Percentiles rank a stretch among this genome's conserved stretches.
Evolutionary conservation across 305 asterid species (phyloP).

Genomic region (Fraxinus xanthoxyloides): DNA sequence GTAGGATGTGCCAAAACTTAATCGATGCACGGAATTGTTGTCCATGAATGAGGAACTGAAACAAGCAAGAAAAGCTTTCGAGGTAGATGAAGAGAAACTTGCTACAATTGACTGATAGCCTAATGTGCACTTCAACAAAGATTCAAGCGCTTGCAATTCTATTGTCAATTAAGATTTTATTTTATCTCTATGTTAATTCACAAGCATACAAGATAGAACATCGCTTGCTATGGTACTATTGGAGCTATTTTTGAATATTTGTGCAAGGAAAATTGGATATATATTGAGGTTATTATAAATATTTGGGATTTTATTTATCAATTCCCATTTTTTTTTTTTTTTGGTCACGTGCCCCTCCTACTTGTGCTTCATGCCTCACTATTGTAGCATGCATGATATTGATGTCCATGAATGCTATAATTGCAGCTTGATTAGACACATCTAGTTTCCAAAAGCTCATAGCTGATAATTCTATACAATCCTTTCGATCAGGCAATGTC

Average conservation of each 20-base stretch:
- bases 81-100: conserved; percentile 83
- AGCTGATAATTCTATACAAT: not conserved
- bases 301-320: not conserved
- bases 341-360: not conserved
- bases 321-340: not conserved
- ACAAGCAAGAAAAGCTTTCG: conserved; percentile 88
- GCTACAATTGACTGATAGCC: conserved; percentile 51
- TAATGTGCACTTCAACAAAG: not conserved
- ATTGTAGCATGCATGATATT: not conserved
- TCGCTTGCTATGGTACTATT: not conserved
- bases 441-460: not conserved
- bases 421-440: not conserved
- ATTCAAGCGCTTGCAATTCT: not conserved
- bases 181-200: not conserved
- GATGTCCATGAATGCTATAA: not conserved
- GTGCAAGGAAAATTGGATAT: not conserved
- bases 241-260: not conserved
- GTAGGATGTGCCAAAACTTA: conserved; percentile 89
- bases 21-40: conserved; percentile 74
- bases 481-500: not conserved
- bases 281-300: not conserved
- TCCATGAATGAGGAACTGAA: conserved; percentile 91
- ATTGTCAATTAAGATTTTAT: not conserved
- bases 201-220: not conserved
- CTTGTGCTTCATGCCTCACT: not conserved